A percentile compares a stretch with the other conserved stretches of the same genome.
Conservation (phyloP, 192 early-diverging fungal species). For the Coemansia sp. region DNA sequence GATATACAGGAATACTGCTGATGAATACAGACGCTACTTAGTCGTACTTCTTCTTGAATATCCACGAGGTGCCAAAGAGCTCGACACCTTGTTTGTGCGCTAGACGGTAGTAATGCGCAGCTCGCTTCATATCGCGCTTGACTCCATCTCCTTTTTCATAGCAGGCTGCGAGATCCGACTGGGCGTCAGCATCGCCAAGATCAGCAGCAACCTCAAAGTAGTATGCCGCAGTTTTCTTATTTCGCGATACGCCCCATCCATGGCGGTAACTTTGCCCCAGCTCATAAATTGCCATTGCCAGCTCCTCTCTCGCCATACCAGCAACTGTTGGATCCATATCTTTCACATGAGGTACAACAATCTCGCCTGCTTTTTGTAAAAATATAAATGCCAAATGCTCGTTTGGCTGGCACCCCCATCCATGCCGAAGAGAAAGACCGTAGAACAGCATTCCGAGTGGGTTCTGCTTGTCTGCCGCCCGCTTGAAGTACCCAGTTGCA, state of each 20-base stretch:
- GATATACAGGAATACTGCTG: no score
- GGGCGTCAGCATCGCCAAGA: constrained; percentile 77
- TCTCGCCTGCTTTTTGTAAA: constrained; percentile 68
- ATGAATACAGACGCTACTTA: constrained; percentile 4
- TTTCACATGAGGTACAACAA: constrained; percentile 62
- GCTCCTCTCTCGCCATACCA: constrained; percentile 62
- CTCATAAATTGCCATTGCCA: constrained; percentile 78
- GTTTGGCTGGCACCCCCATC: constrained; percentile 75
- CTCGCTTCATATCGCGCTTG: constrained; percentile 71
- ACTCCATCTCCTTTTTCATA: constrained; percentile 75
- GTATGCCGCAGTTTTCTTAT: constrained; percentile 68
- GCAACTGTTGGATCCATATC: constrained; percentile 58
- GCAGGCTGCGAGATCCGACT: constrained; percentile 70
- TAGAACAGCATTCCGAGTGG: constrained; percentile 72
- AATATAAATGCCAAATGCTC: constrained; percentile 65
- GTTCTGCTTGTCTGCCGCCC: constrained; percentile 63
- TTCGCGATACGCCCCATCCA: constrained; percentile 76
- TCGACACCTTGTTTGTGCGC: constrained; percentile 70
- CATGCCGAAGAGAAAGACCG: constrained; percentile 73
- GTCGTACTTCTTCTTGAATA: constrained; percentile 79
- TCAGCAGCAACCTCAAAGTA: constrained; percentile 82
- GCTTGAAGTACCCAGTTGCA: constrained; percentile 68
- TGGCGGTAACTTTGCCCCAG: constrained; percentile 76
- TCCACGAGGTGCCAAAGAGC: constrained; percentile 82
- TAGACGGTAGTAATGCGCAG: constrained; percentile 76